Evolutionary conservation across 78 protist species (phyloP).

Genomic region (Dictyostelium capitatum): DNA sequence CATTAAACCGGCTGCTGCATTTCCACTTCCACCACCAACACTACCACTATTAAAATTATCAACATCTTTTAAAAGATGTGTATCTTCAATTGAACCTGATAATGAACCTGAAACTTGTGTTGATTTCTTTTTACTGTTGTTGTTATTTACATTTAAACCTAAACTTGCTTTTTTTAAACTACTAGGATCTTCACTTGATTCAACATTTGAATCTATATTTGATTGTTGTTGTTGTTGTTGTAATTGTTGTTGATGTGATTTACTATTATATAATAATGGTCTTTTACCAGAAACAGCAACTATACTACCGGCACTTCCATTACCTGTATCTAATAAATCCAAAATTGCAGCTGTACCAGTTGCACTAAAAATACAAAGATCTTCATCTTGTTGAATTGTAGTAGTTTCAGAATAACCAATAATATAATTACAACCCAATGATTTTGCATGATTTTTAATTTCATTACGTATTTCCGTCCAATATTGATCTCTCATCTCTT

Average conservation of each 20-base stretch:
- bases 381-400: constrained; percentile 77
- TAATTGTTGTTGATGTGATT: not conserved
- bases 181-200: constrained; percentile 50
- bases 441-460: constrained; percentile 86
- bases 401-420: constrained; percentile 91
- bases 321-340: constrained; percentile 3
- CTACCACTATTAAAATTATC: not conserved
- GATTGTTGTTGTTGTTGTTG: not conserved
- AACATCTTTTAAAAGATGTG: not conserved
- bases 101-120: constrained; percentile 21
- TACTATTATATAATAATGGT: not conserved
- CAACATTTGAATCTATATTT: not conserved
- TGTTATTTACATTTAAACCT: not conserved
- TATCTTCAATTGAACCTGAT: constrained; percentile 53
- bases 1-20: not conserved
- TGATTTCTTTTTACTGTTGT: constrained; percentile 27
- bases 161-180: constrained; percentile 17
- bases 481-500: constrained; percentile 85
- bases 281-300: not conserved
- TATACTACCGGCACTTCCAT: not conserved
- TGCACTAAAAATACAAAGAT: constrained; percentile 83
- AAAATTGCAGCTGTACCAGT: constrained; percentile 87
- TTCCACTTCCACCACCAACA: no score
- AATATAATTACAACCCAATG: constrained; percentile 87
- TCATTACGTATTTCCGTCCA: constrained; percentile 96